Base-by-base conservation (phyloP, 306 rosid genomes). In the Trichosanthes cucumerina region DNA sequence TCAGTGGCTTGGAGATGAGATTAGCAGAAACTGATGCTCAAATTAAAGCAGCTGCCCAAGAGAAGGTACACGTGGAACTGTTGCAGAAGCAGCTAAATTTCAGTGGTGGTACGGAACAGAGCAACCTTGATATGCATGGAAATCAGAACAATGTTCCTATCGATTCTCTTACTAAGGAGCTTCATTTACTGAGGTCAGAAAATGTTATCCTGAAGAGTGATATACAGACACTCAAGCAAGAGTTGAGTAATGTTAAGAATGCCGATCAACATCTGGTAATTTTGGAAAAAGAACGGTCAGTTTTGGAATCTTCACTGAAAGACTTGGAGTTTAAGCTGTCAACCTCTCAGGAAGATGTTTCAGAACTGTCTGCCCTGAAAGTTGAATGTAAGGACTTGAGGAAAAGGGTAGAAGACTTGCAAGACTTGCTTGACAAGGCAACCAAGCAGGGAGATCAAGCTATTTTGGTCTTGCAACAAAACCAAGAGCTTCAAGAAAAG, bases 391-490 rank as follows among this genome's bases (percentile, higher is more conserved):
- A 88, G 83, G 85, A 82, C 76, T 88, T 92, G 49, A 53, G 82
- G 84, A 85, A 81, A 46, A 92, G 88, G 85, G 97, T 92, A 75
- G 93, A 86, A 56, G 82, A 79, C 83, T 85, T 95, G 88, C 98
- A 92, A 72, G 53, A 36, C 23, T 71, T 91, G 85, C 87, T 92
- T 50, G 96, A 91, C 79, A 83, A 86, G 85, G 90, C 98, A 73
- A 91, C 93, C 76, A 82, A 82, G 79, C 93, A 91, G 86, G 93
- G 86, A 70, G 92, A 86, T 80, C 96, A 91, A 85, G 92, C 96
- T 59, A 76, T 84, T 82, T 36, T 38, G 82, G 91, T 86, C 77
- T 82, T 88, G 75, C 93, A 89, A 85, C 93, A 95, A 82, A 92
- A 91, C 83, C 93, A 91, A 82, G 99, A 88, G 82, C 96, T 95